Conservation (phyloP, 495 filamentous ascomycete species). For the Poronia punctata region DNA sequence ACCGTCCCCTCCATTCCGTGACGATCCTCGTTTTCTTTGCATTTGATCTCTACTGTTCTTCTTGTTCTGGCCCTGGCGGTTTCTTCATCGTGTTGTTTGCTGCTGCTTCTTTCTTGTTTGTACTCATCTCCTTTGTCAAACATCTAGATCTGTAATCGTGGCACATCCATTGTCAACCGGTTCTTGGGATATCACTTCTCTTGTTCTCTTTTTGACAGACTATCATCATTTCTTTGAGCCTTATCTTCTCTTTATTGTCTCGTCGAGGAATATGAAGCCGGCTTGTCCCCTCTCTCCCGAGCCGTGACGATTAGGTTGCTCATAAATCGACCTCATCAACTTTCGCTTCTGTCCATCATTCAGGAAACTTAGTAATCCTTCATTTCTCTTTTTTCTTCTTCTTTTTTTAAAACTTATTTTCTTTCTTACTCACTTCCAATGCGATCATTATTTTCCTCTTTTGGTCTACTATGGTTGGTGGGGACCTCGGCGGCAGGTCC, state of each 20-base stretch:
- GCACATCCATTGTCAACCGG: slow-evolving; percentile 14
- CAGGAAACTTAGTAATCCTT: no score
- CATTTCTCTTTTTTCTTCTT: slow-evolving; percentile 5
- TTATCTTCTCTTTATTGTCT: slow-evolving; percentile 16
- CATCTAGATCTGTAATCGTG: slow-evolving; percentile 2
- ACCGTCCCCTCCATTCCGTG: slow-evolving; percentile 5
- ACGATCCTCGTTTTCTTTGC: not conserved
- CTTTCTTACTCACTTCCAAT: slow-evolving; percentile 14
- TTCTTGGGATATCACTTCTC: slow-evolving; percentile 1
- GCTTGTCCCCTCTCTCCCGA: slow-evolving; percentile 9
- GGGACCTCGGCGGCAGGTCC: slow-evolving; percentile 25
- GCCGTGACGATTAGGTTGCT: slow-evolving; percentile 8
- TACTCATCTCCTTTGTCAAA: slow-evolving; percentile 15
- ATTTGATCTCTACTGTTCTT: slow-evolving; percentile 1
- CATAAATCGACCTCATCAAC: no score
- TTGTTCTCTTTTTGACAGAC: slow-evolving; percentile 13
- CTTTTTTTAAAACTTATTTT: slow-evolving; percentile 5
- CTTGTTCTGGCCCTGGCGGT: slow-evolving; percentile 14
- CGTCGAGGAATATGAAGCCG: slow-evolving; percentile 20
- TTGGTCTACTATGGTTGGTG: slow-evolving; percentile 23
- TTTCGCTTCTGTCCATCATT: slow-evolving; percentile 12
- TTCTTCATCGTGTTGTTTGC: slow-evolving; percentile 9
- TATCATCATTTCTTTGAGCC: slow-evolving; percentile 12
- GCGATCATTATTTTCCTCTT: slow-evolving; percentile 21
- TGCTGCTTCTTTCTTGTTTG: slow-evolving; percentile 14